Evolutionary conservation across 805 yeast genomes (phyloP).

Genomic region (Diddensiella transvaalensis): DNA sequence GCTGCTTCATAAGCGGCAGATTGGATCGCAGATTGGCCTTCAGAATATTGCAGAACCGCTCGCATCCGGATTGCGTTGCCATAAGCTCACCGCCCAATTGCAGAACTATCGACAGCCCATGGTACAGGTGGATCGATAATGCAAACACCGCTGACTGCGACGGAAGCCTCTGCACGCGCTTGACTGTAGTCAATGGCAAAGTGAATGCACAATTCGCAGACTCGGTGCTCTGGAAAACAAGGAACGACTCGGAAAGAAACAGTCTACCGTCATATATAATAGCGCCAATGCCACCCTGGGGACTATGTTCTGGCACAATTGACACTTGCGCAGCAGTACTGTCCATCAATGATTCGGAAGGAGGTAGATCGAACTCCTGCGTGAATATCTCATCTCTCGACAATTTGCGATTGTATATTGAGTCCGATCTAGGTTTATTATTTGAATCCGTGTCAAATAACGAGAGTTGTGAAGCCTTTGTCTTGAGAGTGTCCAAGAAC

Average conservation of each 20-base stretch:
- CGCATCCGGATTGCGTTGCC: slow-evolving; percentile 58
- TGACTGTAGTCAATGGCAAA: slow-evolving; percentile 71
- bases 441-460: slow-evolving; percentile 36
- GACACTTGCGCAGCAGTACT: slow-evolving; percentile 65
- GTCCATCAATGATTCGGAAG: slow-evolving; percentile 58
- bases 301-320: slow-evolving; percentile 23
- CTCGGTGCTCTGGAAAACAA: slow-evolving; percentile 73
- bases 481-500: slow-evolving; percentile 42
- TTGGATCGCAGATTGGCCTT: slow-evolving; percentile 61
- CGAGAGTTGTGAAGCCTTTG: slow-evolving; percentile 44
- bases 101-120: slow-evolving; percentile 57
- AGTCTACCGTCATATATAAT: slow-evolving; percentile 44
- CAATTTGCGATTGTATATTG: slow-evolving; percentile 38
- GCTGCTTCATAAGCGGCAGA: slow-evolving; percentile 53
- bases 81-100: slow-evolving; percentile 65
- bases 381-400: slow-evolving; percentile 71
- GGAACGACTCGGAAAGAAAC: slow-evolving; percentile 69
- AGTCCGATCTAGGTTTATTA: slow-evolving; percentile 10
- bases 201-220: slow-evolving; percentile 62
- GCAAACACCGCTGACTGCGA: slow-evolving; percentile 74
- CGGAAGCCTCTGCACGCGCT: slow-evolving; percentile 83
- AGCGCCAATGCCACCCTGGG: slow-evolving; percentile 7
- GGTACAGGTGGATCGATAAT: slow-evolving; percentile 63
- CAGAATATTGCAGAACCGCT: slow-evolving; percentile 68
- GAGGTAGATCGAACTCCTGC: slow-evolving; percentile 66